These are phyloP conservation scores for Boletellus ananas DNA, from an alignment of 768 basidiomycete species.

Conservation along the genomic window DNA sequence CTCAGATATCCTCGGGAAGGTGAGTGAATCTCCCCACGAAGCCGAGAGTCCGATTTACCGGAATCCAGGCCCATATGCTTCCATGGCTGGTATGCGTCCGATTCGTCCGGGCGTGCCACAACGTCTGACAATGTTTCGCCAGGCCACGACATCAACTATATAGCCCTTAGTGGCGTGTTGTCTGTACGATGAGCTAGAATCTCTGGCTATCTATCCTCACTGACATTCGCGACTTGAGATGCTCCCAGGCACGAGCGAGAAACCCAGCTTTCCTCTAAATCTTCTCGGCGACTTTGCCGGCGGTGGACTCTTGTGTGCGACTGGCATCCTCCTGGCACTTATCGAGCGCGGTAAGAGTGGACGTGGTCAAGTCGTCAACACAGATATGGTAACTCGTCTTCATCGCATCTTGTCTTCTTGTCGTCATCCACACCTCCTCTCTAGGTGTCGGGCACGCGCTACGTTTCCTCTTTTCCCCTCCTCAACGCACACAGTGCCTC, in stretches of 20 bases:
- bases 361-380: slow-evolving; percentile 68
- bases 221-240: slow-evolving; percentile 39
- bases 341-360: slow-evolving; percentile 63
- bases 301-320: slow-evolving; percentile 67
- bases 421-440: neutral
- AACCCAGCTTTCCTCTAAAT: slow-evolving; percentile 72
- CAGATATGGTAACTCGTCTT: slow-evolving; percentile 61
- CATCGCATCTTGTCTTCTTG: neutral
- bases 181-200: slow-evolving; percentile 40
- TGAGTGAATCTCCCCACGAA: slow-evolving; percentile 22
- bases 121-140: neutral
- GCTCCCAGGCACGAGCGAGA: slow-evolving; percentile 59
- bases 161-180: slow-evolving; percentile 73
- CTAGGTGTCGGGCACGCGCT: slow-evolving; percentile 77
- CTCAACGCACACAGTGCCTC: slow-evolving; percentile 38
- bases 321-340: slow-evolving; percentile 73
- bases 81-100: slow-evolving; percentile 64
- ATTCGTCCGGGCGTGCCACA: neutral
- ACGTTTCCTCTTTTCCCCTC: slow-evolving; percentile 70
- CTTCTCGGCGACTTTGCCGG: slow-evolving; percentile 81
- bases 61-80: slow-evolving; percentile 55
- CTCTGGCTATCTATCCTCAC: neutral
- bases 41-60: slow-evolving; percentile 14
- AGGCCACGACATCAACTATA: slow-evolving; percentile 86
- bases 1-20: slow-evolving; percentile 61